Conservation (phyloP, 2,329 filamentous ascomycete genomes). For the Penicillium sp. region DNA sequence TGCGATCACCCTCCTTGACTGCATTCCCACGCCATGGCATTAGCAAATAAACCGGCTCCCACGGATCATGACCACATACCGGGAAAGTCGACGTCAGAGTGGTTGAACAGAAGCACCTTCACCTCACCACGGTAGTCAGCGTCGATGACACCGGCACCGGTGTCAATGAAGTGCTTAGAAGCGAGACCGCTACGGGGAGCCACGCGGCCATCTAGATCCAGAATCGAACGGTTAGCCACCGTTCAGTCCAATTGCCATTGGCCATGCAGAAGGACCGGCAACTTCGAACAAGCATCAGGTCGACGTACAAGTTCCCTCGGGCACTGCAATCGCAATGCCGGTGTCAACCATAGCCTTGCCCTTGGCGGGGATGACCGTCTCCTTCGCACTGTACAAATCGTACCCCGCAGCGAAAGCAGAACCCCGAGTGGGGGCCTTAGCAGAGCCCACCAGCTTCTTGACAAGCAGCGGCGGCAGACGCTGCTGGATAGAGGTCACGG, state of each 20-base stretch:
- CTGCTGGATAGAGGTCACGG: slow-evolving; percentile 38
- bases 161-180: slow-evolving; percentile 92
- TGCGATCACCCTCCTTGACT: slow-evolving; percentile 77
- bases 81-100: slow-evolving; percentile 72
- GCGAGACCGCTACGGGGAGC: slow-evolving; percentile 89
- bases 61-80: slow-evolving; percentile 19
- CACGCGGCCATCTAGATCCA: slow-evolving; percentile 69
- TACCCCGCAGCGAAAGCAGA: slow-evolving; percentile 89
- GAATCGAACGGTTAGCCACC: slow-evolving; percentile 2
- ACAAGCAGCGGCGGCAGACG: slow-evolving; percentile 64
- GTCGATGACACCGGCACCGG: slow-evolving; percentile 93
- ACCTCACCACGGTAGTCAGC: slow-evolving; percentile 93
- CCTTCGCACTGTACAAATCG: slow-evolving; percentile 76
- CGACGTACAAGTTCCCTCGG: slow-evolving; percentile 75
- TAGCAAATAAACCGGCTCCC: background rate
- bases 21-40: slow-evolving; percentile 4
- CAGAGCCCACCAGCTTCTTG: slow-evolving; percentile 78
- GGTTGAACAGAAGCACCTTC: slow-evolving; percentile 93
- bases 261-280: background rate
- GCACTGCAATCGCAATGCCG: slow-evolving; percentile 84
- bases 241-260: background rate
- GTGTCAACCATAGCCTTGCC: slow-evolving; percentile 86
- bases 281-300: slow-evolving; percentile 29
- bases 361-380: slow-evolving; percentile 69
- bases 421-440: slow-evolving; percentile 78